These are phyloP conservation scores for Leonotis leonurus DNA, from an alignment of 257 asterid species.

Conservation along the genomic window DNA sequence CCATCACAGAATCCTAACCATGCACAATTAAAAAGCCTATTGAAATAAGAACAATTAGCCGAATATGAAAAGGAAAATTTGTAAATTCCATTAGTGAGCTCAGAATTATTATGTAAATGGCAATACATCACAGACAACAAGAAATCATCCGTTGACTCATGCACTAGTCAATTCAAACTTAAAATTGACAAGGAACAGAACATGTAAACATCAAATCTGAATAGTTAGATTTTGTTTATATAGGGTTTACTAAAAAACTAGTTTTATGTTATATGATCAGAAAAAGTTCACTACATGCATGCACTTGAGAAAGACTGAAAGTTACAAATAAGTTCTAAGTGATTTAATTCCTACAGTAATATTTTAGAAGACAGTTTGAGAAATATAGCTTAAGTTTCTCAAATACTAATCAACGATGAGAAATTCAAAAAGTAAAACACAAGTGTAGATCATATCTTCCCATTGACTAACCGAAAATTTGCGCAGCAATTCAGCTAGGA, in stretches of 20 bases:
- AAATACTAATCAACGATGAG: too few relatives aligned
- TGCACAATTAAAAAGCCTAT: neutral
- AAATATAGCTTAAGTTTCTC: too few relatives aligned
- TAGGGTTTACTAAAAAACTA: neutral
- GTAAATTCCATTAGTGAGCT: neutral
- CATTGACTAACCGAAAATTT: too few relatives aligned
- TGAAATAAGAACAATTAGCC: too few relatives aligned
- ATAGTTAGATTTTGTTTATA: neutral
- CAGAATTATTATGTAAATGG: neutral
- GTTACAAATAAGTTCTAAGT: neutral
- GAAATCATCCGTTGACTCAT: neutral
- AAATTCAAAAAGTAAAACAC: too few relatives aligned
- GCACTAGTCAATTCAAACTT: neutral
- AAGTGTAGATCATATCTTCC: too few relatives aligned
- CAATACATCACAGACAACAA: neutral
- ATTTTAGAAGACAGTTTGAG: too few relatives aligned
- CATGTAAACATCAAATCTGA: neutral
- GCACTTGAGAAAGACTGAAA: neutral
- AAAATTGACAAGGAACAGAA: too few relatives aligned
- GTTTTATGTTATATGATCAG: neutral
- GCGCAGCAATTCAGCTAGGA: too few relatives aligned
- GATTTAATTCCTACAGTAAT: neutral
- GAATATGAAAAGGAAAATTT: neutral
- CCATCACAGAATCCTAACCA: slow-evolving; percentile 45
- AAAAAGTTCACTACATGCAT: neutral